phyloP scores from a whole-genome alignment of 176 grass and related monocot genomes.

The Chloris gayana region DNA sequence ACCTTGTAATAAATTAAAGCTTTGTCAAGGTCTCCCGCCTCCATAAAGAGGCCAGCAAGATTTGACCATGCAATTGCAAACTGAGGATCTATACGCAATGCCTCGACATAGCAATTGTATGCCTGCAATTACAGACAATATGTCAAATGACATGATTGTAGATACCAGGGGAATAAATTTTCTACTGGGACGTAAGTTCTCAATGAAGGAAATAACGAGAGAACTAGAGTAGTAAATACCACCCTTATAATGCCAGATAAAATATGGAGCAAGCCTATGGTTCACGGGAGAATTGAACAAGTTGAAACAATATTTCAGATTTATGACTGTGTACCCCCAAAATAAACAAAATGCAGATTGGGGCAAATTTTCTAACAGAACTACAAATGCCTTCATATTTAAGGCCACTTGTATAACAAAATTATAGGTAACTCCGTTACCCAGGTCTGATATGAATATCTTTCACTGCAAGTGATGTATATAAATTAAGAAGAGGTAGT shows the following conservation, averaged over 20 bases:
- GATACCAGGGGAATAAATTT: background rate
- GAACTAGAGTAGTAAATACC: background rate
- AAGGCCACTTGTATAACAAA: background rate
- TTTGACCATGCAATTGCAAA: slow-evolving; percentile 99
- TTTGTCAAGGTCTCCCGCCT: slow-evolving; percentile 77
- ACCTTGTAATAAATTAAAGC: slow-evolving; percentile 94
- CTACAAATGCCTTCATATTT: background rate
- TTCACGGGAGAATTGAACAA: background rate
- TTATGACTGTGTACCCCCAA: background rate
- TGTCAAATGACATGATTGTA: background rate
- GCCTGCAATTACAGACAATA: slow-evolving; percentile 59
- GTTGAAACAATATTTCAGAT: background rate
- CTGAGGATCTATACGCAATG: slow-evolving; percentile 76
- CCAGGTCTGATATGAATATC: background rate
- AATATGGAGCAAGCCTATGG: background rate
- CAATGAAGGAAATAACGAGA: slow-evolving; percentile 6
- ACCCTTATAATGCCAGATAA: background rate
- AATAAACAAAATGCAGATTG: background rate
- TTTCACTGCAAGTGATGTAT: background rate
- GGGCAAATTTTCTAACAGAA: background rate
- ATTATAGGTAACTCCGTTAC: background rate
- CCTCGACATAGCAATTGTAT: slow-evolving; percentile 83
- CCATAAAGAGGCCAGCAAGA: slow-evolving; percentile 94
- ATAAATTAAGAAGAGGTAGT: background rate
- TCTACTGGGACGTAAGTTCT: background rate